A percentile compares a stretch with the other conserved stretches of the same genome.
phyloP scores from a whole-genome alignment of 2,329 filamentous ascomycete genomes.

The Penicillium sp. region DNA sequence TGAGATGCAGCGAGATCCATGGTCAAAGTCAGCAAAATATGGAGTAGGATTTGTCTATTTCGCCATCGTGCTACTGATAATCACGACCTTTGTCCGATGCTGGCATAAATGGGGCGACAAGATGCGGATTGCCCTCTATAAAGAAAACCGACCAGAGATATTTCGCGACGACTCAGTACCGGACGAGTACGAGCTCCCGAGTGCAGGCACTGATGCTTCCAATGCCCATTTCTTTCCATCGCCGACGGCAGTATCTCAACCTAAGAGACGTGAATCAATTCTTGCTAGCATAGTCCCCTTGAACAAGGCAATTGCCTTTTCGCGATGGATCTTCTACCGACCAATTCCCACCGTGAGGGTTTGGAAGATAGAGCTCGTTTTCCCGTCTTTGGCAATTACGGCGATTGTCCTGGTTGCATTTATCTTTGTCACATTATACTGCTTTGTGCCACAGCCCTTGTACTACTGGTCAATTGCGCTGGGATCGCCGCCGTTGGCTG shows the following conservation, averaged over 20 bases:
- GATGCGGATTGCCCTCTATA: constrained; percentile 83
- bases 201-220: constrained; percentile 58
- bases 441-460: constrained; percentile 81
- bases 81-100: constrained; percentile 67
- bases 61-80: constrained; percentile 66
- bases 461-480: constrained; percentile 85
- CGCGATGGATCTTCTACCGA: constrained; percentile 84
- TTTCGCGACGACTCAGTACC: constrained; percentile 55
- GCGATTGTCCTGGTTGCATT: constrained; percentile 66
- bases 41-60: constrained; percentile 87
- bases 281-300: constrained; percentile 70
- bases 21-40: constrained; percentile 79
- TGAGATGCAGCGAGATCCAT: constrained; percentile 68
- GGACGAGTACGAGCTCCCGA: constrained; percentile 61
- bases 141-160: constrained; percentile 71
- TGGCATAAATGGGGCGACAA: constrained; percentile 94
- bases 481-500: constrained; percentile 83
- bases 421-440: constrained; percentile 73
- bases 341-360: constrained; percentile 73
- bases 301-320: constrained; percentile 77
- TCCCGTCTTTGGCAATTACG: constrained; percentile 74
- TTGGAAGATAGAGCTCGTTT: constrained; percentile 68
- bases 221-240: constrained; percentile 75
- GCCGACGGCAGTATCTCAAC: constrained; percentile 56
- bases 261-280: constrained; percentile 63